Evolutionary conservation across 129 eudicot genomes (phyloP).

Genomic region (Heracleum sosnowskyi): DNA sequence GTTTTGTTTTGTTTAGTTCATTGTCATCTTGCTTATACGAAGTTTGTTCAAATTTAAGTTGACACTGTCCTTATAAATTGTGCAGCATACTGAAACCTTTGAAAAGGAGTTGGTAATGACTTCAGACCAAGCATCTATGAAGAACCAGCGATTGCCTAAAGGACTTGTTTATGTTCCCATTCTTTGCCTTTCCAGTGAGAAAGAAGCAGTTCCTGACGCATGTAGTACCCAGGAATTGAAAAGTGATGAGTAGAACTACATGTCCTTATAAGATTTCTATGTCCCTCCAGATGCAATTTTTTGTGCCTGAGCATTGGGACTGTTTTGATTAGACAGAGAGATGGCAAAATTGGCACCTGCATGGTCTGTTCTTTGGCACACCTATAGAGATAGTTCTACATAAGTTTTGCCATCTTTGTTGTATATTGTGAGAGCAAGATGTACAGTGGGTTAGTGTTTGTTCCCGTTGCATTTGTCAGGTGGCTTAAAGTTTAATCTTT

Average conservation of each 20-base stretch:
- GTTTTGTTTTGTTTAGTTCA: background rate
- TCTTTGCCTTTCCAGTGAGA: constrained; percentile 63
- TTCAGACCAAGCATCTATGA: constrained; percentile 91
- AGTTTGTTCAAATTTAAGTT: background rate
- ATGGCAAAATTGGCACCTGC: constrained; percentile 3
- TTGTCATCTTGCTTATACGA: background rate
- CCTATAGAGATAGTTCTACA: background rate
- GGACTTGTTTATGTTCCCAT: constrained; percentile 88
- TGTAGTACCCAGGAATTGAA: constrained; percentile 33
- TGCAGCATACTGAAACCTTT: constrained; percentile 67
- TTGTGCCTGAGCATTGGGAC: constrained; percentile 5
- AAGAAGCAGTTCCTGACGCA: constrained; percentile 45
- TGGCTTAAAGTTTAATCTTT: constrained; percentile 10
- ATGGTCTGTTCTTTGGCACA: background rate
- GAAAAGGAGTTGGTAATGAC: constrained; percentile 89
- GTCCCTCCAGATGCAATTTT: background rate
- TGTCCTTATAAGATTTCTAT: background rate
- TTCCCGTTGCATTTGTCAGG: constrained; percentile 23
- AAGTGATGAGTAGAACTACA: constrained; percentile 33
- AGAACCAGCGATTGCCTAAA: constrained; percentile 84
- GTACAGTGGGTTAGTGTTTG: constrained; percentile 39
- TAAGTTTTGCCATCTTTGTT: constrained; percentile 32
- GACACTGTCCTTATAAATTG: background rate
- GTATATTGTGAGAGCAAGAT: constrained; percentile 39
- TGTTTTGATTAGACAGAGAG: background rate